Evolutionary conservation across 805 yeast species (phyloP), one percentile per base, ranked within the genome.

Genomic region (Myxozyma lipomycoides): DNA sequence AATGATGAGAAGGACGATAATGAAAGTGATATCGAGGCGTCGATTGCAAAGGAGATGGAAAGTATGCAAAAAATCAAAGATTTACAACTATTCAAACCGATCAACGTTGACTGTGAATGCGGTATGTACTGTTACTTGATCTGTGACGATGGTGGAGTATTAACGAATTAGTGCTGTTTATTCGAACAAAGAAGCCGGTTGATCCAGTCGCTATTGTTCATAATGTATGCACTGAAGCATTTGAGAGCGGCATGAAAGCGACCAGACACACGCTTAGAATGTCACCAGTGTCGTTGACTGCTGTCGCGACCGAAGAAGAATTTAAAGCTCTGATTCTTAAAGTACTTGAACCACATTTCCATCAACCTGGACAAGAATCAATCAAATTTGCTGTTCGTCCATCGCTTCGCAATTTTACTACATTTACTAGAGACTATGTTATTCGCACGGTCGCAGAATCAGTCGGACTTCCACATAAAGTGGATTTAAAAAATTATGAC

Each of bases 401-500:
- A 1, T 75, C 83, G 1, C 75, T 83, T 59, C 72, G 99, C 60
- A 86, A 87, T 66, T 90, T 88, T 71, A 84, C 80, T 61, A 76
- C 82, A 1, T 65, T 90, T 24, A 81, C 78, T 21, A 79, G 88
- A 57, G 83, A 76, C 53, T 87, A 79, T n/a, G 78, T 91, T 45
- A 88, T 87, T 52, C 78, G 75, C 32, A 73, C 79, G 10, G 76
- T 90, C 6, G 96, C 95, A 2, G 79, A 76, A 26, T 69, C 76
- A 40, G 89, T 87, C 0, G 91, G 91, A 1, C 77, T 78, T 55
- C 83, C 82, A 1, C 96, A 88, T 65, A 72, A 69, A 32, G 95
- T 93, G 15, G 95, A 89, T 64, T 75, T 93, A 66, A 86, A 86
- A 62, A 69, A 79, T 10, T 87, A 79, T 62, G 95, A 90, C 54